Conservation (phyloP, 129 eudicot genomes). For the Silybum marianum region DNA sequence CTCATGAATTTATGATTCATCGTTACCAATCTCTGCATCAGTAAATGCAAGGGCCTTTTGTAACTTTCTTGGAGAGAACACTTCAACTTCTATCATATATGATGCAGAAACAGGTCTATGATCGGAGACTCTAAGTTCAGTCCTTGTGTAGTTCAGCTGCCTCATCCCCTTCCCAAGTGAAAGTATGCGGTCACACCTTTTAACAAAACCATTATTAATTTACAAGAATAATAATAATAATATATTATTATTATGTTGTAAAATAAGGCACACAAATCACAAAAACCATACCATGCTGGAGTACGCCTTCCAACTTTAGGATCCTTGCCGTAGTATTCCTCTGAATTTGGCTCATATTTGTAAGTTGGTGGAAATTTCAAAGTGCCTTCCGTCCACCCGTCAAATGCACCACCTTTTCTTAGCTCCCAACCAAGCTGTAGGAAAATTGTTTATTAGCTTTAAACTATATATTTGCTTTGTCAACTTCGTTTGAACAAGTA, state of each 20-base stretch:
- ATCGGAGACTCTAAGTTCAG: slow-evolving; percentile 69
- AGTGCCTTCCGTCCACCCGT: slow-evolving; percentile 91
- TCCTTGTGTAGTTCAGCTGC: slow-evolving; percentile 60
- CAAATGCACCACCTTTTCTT: slow-evolving; percentile 70
- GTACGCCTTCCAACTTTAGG: slow-evolving; percentile 79
- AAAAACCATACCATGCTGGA: slow-evolving; percentile 75
- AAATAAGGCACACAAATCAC: not conserved
- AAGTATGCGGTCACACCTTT: slow-evolving; percentile 96
- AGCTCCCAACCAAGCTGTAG: slow-evolving; percentile 64
- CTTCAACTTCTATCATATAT: slow-evolving; percentile 72
- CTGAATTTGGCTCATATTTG: slow-evolving; percentile 78
- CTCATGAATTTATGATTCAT: too few relatives aligned
- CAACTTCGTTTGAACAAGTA: not conserved
- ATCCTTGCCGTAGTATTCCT: slow-evolving; percentile 63
- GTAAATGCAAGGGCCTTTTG: slow-evolving; percentile 71
- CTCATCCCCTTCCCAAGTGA: slow-evolving; percentile 75
- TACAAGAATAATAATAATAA: not conserved
- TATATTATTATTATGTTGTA: not conserved
- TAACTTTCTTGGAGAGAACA: slow-evolving; percentile 55
- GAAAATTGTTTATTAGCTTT: not conserved
- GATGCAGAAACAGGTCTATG: slow-evolving; percentile 87
- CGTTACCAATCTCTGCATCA: slow-evolving; percentile 54
- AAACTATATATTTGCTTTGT: not conserved
- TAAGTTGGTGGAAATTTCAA: slow-evolving; percentile 84
- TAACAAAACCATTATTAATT: not conserved